These are phyloP conservation scores for Arabidopsis lyrata DNA, from an alignment of 441 rosid genomes.

Conservation along the genomic window DNA sequence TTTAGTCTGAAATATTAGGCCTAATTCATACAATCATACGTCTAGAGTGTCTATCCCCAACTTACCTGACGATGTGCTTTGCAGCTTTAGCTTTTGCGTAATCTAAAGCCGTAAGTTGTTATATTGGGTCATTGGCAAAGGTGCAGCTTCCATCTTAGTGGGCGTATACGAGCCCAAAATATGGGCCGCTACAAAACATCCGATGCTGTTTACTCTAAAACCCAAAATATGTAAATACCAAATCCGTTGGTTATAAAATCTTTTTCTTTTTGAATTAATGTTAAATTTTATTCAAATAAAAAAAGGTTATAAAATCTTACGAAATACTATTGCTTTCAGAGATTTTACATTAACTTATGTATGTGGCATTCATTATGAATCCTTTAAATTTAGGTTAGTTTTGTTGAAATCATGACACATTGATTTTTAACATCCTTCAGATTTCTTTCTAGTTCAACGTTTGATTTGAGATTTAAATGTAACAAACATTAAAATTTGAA, in stretches of 20 bases:
- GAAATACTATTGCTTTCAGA: too few relatives aligned
- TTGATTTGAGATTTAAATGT: too few relatives aligned
- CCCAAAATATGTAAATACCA: neutral
- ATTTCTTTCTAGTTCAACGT: too few relatives aligned
- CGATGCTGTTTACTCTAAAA: neutral
- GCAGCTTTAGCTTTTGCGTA: neutral
- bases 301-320: neutral
- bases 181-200: neutral
- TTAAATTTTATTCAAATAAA: too few relatives aligned
- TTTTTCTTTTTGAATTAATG: too few relatives aligned
- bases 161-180: slow-evolving; percentile 20
- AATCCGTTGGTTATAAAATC: neutral
- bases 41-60: neutral
- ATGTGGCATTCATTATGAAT: too few relatives aligned
- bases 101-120: neutral
- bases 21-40: neutral
- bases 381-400: too few relatives aligned
- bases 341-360: too few relatives aligned
- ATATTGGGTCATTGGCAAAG: neutral
- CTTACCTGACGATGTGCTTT: neutral
- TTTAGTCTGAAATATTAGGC: neutral
- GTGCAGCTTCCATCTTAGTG: neutral
- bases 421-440: too few relatives aligned
- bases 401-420: too few relatives aligned
- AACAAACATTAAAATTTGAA: too few relatives aligned